phyloP scores from a whole-genome alignment of 768 basidiomycete species.

The Macrolepiota albuminosa region DNA sequence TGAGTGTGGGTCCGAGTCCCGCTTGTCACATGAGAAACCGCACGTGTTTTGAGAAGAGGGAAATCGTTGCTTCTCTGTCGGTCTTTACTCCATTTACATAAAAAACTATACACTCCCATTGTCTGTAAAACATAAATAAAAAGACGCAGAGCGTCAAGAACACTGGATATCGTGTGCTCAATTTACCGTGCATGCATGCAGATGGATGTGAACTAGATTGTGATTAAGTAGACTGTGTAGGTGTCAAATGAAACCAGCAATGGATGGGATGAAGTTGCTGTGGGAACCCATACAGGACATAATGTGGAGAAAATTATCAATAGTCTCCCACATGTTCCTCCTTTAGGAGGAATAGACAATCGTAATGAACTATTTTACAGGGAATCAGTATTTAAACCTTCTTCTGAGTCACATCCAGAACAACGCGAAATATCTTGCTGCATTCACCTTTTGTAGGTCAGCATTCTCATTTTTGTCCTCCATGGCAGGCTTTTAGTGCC shows the following conservation, averaged over 20 bases:
- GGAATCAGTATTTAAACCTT: no score
- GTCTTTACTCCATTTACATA: slow-evolving; percentile 1
- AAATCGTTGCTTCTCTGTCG: not conserved
- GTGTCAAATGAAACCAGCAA: not conserved
- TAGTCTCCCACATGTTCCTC: not conserved
- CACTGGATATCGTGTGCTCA: not conserved
- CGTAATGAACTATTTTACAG: no score
- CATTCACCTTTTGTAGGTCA: no score
- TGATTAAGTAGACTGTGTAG: not conserved
- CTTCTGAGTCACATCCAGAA: no score
- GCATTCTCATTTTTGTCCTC: no score
- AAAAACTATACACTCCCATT: slow-evolving; percentile 1
- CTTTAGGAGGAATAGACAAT: no score
- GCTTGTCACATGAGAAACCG: not conserved
- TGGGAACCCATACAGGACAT: no score
- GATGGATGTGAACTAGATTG: not conserved
- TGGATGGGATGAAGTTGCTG: no score
- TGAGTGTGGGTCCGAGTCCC: not conserved
- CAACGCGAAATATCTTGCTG: no score
- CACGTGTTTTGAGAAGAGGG: not conserved
- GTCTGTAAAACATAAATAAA: not conserved
- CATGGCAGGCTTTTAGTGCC: no score
- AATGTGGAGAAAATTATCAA: no score
- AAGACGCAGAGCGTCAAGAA: not conserved
- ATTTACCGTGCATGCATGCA: not conserved